Evolutionary conservation across 768 basidiomycete species (phyloP).

Genomic region (Chalciporus sphaerocephalus): DNA sequence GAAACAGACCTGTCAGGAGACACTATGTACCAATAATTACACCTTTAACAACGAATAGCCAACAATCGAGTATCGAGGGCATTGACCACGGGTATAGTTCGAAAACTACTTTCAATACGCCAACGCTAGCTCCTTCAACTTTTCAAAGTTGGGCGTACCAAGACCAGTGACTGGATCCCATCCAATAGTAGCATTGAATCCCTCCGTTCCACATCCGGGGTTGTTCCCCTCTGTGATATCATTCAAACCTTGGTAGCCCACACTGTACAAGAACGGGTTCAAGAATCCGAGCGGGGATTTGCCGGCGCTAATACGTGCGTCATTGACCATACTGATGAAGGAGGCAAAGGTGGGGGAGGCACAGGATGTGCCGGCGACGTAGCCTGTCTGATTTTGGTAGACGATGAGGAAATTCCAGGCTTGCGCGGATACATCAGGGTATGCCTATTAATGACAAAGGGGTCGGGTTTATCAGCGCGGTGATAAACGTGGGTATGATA

Average conservation of each 20-base stretch:
- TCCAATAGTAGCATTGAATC: conserved; percentile 57
- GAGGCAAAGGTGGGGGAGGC: conserved; percentile 61
- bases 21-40: too few species aligned
- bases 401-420: conserved; percentile 46
- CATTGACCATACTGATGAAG: conserved; percentile 62
- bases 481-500: not conserved
- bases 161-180: conserved; percentile 60
- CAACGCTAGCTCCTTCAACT: conserved; percentile 39
- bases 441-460: conserved; percentile 33
- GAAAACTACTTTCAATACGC: conserved; percentile 6
- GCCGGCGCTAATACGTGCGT: conserved; percentile 46
- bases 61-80: too few species aligned
- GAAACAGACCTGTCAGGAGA: too few species aligned
- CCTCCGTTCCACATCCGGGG: conserved; percentile 56
- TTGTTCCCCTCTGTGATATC: conserved; percentile 59
- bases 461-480: not conserved
- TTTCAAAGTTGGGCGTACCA: conserved; percentile 51
- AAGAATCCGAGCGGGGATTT: conserved; percentile 56
- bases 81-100: too few species aligned
- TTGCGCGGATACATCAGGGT: conserved; percentile 68
- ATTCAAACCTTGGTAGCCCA: conserved; percentile 37
- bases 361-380: conserved; percentile 62
- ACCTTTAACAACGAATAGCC: too few species aligned
- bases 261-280: conserved; percentile 55
- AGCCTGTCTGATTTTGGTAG: conserved; percentile 34